phyloP scores from a whole-genome alignment of 1,139 yeast species.

The Zhuliangozyma parablackwelliae region DNA sequence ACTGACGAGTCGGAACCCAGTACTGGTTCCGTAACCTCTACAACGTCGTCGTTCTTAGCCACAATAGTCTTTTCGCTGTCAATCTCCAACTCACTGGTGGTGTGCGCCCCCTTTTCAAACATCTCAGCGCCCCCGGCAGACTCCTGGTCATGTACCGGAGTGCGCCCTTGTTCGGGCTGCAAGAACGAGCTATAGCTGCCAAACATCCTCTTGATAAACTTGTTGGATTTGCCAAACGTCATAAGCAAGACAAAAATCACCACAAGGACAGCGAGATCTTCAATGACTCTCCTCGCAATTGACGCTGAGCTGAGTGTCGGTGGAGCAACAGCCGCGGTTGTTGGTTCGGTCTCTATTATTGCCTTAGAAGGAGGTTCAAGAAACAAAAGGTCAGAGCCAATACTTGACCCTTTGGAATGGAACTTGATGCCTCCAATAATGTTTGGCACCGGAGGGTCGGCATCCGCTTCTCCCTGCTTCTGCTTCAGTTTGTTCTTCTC shows the following conservation, averaged over 20 bases:
- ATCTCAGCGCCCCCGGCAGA: background rate
- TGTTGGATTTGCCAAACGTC: slow-evolving; percentile 36
- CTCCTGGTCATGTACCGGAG: slow-evolving; percentile 1
- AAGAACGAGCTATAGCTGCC: slow-evolving; percentile 7
- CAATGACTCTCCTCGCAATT: slow-evolving; percentile 35
- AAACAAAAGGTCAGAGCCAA: slow-evolving; percentile 13
- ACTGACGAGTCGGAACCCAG: too few species aligned
- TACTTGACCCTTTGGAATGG: slow-evolving; percentile 15
- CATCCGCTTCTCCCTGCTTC: background rate
- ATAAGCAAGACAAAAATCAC: slow-evolving; percentile 23
- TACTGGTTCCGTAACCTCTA: too few species aligned
- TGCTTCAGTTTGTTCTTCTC: background rate
- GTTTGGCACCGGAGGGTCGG: slow-evolving; percentile 13
- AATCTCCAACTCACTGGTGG: slow-evolving; percentile 9
- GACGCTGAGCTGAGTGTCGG: slow-evolving; percentile 1
- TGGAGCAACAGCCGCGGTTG: background rate
- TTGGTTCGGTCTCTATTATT: background rate
- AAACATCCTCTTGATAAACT: slow-evolving; percentile 13
- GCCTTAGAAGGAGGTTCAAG: slow-evolving; percentile 9
- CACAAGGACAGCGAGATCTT: slow-evolving; percentile 45
- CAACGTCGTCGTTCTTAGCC: too few species aligned
- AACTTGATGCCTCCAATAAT: slow-evolving; percentile 39
- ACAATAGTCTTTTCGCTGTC: too few species aligned
- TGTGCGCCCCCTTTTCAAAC: slow-evolving; percentile 12
- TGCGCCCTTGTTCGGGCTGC: too few species aligned